Base-by-base conservation (phyloP, 805 yeast species). In the Torulaspora delbrueckii region DNA sequence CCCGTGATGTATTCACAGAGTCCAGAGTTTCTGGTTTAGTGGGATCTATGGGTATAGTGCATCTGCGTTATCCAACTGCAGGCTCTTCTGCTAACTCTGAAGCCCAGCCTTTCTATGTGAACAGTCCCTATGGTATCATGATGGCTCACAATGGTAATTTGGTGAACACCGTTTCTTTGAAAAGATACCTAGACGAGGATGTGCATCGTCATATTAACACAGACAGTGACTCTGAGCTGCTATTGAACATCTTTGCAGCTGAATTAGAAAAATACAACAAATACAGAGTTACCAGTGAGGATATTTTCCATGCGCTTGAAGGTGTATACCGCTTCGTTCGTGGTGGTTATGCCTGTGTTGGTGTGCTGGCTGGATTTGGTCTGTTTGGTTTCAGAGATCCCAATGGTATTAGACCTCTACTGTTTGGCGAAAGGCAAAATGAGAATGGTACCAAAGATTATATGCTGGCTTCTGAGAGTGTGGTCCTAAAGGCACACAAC, bases 71-170 rank as follows among this genome's bases (percentile, higher is more conserved):
- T 64, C 99, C 99, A 43, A 93, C 99, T 19, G 98, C 98, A 31
- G 99, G 99, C 14, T 84, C 96, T 4, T 79, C 87, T 55, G 91
- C 98, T 37, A 91, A 89, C 51, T 82, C 95, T 47, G 99, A 93
- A 70, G 99, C 99, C 3, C 99, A 93, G 71, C 99, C 99, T 4
- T 93, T 93, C 63, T 93, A 93, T 62, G 99, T 93, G 53, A 93
- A 93, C 71, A 81, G 96, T 36, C 99, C 99, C 2, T 93, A 89
- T 61, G 99, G 99, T 47, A 84, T 93, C 51, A 78, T 86, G 37
- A 64, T 93, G 63, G 79, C 91, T 44, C 99, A 93, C 68, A 91
- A 93, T 66, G 99, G 99, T 61, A 93, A 93, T 67, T 75, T 93
- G 59, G 96, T 91, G 50, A 93, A 93, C 67, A 86, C 93, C 4